These are phyloP conservation scores for Erigeron canadensis DNA, from an alignment of 129 eudicot genomes.

Conservation along the genomic window DNA sequence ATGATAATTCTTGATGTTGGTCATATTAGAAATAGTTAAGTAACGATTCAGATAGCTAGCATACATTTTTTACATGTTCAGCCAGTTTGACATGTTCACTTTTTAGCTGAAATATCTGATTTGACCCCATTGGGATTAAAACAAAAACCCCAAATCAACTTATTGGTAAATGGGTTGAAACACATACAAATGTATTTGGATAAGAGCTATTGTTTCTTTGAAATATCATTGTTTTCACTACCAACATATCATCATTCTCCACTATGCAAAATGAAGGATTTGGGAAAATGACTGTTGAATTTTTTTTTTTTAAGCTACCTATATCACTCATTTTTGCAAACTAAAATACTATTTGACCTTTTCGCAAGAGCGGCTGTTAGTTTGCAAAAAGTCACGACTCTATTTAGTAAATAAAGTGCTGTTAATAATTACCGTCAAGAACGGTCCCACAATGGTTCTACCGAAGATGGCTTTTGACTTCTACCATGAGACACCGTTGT, in stretches of 20 bases:
- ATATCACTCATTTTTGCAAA: background rate
- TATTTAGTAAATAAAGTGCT: background rate
- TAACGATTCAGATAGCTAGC: background rate
- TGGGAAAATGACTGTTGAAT: background rate
- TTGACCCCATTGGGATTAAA: background rate
- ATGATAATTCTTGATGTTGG: background rate
- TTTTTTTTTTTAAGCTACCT: background rate
- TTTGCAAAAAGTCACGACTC: background rate
- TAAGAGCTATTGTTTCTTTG: background rate
- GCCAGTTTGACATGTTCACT: background rate
- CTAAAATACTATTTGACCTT: background rate
- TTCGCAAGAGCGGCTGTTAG: background rate
- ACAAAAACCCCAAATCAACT: background rate
- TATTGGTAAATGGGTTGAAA: background rate
- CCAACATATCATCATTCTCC: conserved; percentile 16
- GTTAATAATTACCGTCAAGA: conserved; percentile 54
- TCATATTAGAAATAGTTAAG: background rate
- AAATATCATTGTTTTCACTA: background rate
- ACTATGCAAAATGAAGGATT: background rate
- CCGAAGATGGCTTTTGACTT: conserved; percentile 56
- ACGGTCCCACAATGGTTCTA: conserved; percentile 76
- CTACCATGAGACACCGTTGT: conserved; percentile 51
- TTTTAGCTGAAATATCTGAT: background rate
- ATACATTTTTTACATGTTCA: background rate
- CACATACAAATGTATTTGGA: background rate